Base-by-base conservation (phyloP, 352 stramenopile genomes). In the Thraustochytrium sp. region DNA sequence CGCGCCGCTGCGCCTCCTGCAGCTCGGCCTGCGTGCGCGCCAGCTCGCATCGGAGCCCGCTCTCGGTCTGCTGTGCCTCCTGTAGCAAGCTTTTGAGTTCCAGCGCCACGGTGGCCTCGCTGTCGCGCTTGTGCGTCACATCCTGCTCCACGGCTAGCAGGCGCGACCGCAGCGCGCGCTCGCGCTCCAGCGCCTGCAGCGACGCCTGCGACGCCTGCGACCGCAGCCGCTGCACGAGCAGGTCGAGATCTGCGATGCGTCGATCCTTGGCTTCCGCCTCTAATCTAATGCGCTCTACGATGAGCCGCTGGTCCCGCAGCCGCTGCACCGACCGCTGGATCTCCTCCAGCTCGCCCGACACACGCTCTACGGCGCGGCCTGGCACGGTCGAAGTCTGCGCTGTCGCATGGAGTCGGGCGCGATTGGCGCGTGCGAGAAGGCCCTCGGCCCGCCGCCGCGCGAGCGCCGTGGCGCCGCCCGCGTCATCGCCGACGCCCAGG, bases 141-240 rank as follows among this genome's bases (percentile, higher is more conserved):
- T 68, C 9, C 51, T 80, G 68, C 16, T 80, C 68, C 9, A 51
- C 46, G 18, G 26, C 31, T 16, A 80, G 26, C 9, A 80, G 29
- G 18, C 63, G 37, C n/a, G 31, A 49, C 8, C 68, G 48, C 26
- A 80, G 68, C 42, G 31, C n/a, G 18, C 68, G 34, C 68, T 80
- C 68, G 44, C 68, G 68, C 68, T 80, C 68, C 5, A 80, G 53
- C 26, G 68, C 68, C 42, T 80, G 68, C 9, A 80, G 68, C 11
- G 68, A 46, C 42, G 42, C 31, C 31, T 80, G 68, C 34, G 68
- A 61, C 26, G n/a, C 21, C 51, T 80, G 48, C 38, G 68, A 80
- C 38, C 40, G 11, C 31, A 65, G 38, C 13, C 31, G 18, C 34
- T 64, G 48, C 37, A 80, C 31, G 16, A 72, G 29, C 31, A 51